Conservation (phyloP, 345 rosid species). For the Eucalyptus fibrosa region DNA sequence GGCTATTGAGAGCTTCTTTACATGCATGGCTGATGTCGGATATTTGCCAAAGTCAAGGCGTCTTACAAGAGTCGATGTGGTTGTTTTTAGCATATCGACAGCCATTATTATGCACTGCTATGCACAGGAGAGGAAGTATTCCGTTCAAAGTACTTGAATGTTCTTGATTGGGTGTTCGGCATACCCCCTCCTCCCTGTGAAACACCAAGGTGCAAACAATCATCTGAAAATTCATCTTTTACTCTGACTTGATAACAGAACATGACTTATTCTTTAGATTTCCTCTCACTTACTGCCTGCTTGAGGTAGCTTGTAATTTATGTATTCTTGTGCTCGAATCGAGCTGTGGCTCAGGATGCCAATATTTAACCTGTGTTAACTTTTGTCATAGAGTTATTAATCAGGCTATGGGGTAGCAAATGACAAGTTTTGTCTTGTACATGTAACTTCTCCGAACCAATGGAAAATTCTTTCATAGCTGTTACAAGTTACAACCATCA, state of each 20-base stretch:
- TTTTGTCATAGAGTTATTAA: background rate
- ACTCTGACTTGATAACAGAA: background rate
- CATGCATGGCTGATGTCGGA: slow-evolving; percentile 55
- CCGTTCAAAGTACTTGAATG: slow-evolving; percentile 84
- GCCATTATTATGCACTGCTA: slow-evolving; percentile 93
- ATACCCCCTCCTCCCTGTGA: slow-evolving; percentile 60
- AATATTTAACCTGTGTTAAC: background rate
- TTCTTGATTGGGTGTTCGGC: slow-evolving; percentile 93
- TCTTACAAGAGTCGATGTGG: slow-evolving; percentile 74
- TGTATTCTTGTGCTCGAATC: background rate
- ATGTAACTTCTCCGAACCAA: background rate
- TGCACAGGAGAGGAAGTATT: slow-evolving; percentile 93
- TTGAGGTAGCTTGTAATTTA: background rate
- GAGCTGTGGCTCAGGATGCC: background rate
- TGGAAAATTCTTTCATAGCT: background rate
- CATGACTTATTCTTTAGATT: background rate
- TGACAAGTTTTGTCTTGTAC: background rate
- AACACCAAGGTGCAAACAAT: slow-evolving; percentile 30
- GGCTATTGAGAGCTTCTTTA: slow-evolving; percentile 87
- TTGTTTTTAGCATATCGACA: slow-evolving; percentile 70
- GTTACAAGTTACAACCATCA: background rate
- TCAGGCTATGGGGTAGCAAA: background rate
- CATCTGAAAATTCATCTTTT: background rate
- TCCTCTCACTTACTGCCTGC: background rate
- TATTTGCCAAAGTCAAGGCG: slow-evolving; percentile 42